phyloP scores from a whole-genome alignment of 805 yeast species.

The Candida michaelii region DNA sequence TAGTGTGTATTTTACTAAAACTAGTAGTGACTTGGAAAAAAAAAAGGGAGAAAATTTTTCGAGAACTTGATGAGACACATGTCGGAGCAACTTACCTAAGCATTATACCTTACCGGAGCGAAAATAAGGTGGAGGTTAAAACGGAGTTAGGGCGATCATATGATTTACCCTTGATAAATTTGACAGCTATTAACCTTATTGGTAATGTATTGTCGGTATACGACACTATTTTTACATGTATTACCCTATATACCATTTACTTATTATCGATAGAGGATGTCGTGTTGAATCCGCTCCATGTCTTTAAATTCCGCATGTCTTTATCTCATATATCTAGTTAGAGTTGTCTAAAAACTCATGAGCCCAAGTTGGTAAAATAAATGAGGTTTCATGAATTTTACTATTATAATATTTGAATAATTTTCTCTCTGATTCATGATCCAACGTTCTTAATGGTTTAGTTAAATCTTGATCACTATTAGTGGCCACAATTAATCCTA shows the following conservation, averaged over 20 bases:
- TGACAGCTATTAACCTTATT: too few species aligned
- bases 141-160: too few species aligned
- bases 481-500: constrained; percentile 74
- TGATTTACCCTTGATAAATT: too few species aligned
- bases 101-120: too few species aligned
- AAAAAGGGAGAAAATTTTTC: constrained; percentile 5
- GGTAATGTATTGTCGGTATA: too few species aligned
- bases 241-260: too few species aligned
- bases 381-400: constrained; percentile 67
- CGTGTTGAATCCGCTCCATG: too few species aligned
- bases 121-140: too few species aligned
- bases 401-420: constrained; percentile 65
- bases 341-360: constrained; percentile 30
- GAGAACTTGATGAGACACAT: constrained; percentile 4
- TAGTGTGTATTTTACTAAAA: constrained; percentile 8
- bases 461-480: constrained; percentile 52
- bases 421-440: constrained; percentile 45
- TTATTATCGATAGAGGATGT: too few species aligned
- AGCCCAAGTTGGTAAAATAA: constrained; percentile 83
- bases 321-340: too few species aligned
- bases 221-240: too few species aligned
- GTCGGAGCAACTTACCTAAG: background rate
- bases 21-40: constrained; percentile 8
- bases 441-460: constrained; percentile 50
- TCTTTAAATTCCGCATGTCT: too few species aligned